Evolutionary conservation across 2,329 filamentous ascomycete species (phyloP).

Genomic region (Fusarium tanahbumbuense): DNA sequence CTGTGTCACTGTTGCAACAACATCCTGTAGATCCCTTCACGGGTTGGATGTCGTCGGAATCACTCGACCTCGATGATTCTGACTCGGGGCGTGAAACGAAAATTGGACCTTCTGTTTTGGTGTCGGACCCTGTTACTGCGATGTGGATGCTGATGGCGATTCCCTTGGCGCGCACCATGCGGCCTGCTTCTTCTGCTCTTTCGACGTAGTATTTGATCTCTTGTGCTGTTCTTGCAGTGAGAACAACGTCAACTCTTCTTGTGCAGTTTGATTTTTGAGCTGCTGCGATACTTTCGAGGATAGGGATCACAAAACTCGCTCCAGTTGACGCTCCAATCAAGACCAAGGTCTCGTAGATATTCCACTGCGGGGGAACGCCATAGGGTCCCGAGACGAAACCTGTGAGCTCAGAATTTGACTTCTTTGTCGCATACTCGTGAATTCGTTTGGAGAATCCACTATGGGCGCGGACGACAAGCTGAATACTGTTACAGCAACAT

Average conservation of each 20-base stretch:
- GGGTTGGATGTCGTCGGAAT: conserved; percentile 35
- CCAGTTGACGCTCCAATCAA: conserved; percentile 72
- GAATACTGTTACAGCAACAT: conserved; percentile 69
- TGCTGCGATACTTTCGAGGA: conserved; percentile 66
- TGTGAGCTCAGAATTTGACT: conserved; percentile 47
- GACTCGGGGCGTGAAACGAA: conserved; percentile 48
- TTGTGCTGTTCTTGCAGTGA: conserved; percentile 63
- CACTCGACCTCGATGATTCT: conserved; percentile 27
- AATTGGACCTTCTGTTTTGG: conserved; percentile 16
- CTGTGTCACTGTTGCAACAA: conserved; percentile 35
- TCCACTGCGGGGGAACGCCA: conserved; percentile 66
- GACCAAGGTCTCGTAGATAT: conserved; percentile 69
- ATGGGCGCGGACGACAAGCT: conserved; percentile 68
- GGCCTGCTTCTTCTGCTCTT: conserved; percentile 59
- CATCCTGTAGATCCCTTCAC: conserved; percentile 35
- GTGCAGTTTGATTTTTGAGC: conserved; percentile 58
- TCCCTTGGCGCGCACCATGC: conserved; percentile 55
- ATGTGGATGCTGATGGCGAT: conserved; percentile 65
- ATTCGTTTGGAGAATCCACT: conserved; percentile 67
- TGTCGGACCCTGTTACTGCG: conserved; percentile 59
- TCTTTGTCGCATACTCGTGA: conserved; percentile 58
- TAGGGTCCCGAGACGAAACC: conserved; percentile 67
- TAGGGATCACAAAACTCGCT: conserved; percentile 70
- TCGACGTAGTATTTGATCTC: conserved; percentile 68
- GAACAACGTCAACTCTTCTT: conserved; percentile 64